These are phyloP conservation scores for Fistulina hepatica DNA, from an alignment of 1,284 basidiomycete genomes.

Conservation along the genomic window DNA sequence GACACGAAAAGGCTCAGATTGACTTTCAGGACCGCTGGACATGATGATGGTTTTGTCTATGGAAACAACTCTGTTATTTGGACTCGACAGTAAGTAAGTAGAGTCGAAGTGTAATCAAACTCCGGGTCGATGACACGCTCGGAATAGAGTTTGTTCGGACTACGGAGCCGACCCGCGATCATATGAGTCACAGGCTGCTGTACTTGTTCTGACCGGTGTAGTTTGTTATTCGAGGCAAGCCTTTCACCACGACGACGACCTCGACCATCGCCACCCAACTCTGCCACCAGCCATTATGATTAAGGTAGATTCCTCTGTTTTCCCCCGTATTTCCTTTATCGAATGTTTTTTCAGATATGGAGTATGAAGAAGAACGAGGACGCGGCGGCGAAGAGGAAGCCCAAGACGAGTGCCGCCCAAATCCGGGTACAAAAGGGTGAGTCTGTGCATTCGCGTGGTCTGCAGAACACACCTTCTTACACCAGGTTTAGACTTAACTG, in stretches of 20 bases:
- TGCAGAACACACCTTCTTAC: conserved; percentile 2
- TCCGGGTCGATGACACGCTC: too few species aligned
- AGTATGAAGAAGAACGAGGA: conserved; percentile 97
- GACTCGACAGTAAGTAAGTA: too few species aligned
- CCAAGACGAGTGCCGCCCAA: conserved; percentile 95
- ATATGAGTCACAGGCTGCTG: too few species aligned
- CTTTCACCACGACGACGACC: neutral
- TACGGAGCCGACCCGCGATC: too few species aligned
- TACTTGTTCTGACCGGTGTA: too few species aligned
- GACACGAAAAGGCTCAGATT: too few species aligned
- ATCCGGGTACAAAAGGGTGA: conserved; percentile 97
- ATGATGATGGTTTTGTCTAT: conserved; percentile 49
- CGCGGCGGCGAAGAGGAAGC: conserved; percentile 88
- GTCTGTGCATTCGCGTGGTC: conserved; percentile 13
- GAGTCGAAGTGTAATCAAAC: too few species aligned
- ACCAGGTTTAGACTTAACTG: conserved; percentile 70
- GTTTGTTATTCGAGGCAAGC: too few species aligned
- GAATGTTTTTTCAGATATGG: conserved; percentile 62
- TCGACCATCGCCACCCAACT: neutral
- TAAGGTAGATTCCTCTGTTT: conserved; percentile 4
- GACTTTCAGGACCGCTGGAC: too few species aligned
- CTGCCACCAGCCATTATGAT: neutral
- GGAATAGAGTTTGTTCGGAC: too few species aligned
- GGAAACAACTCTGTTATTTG: too few species aligned
- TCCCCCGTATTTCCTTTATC: conserved; percentile 2